These are phyloP conservation scores for Pseudohalonectria lignicola DNA, from an alignment of 2,329 filamentous ascomycete genomes.

Conservation along the genomic window DNA sequence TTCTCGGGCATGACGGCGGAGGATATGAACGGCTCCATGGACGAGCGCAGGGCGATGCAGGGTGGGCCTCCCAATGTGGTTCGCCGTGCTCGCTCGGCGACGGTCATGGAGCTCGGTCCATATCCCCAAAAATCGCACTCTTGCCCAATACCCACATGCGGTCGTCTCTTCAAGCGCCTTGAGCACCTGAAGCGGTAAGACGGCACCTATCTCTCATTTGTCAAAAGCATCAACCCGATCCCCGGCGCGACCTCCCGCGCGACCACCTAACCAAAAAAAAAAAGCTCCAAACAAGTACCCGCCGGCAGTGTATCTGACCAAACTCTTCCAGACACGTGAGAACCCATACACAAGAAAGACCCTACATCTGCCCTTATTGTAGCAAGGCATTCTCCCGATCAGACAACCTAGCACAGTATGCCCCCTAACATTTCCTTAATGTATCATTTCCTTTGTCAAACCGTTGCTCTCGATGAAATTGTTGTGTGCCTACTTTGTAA, in stretches of 20 bases:
- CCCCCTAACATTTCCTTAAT: constrained; percentile 25
- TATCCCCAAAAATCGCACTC: constrained; percentile 98
- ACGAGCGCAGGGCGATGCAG: constrained; percentile 53
- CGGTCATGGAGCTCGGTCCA: constrained; percentile 90
- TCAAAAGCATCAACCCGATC: constrained; percentile 4
- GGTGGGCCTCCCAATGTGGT: constrained; percentile 65
- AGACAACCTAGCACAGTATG: constrained; percentile 97
- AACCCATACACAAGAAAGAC: constrained; percentile 98
- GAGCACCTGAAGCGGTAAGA: constrained; percentile 98
- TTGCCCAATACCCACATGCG: constrained; percentile 97
- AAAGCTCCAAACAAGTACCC: constrained; percentile 9
- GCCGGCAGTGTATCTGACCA: constrained; percentile 33
- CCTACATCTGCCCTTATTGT: constrained; percentile 95
- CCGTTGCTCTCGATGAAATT: constrained; percentile 22
- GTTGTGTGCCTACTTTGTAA: constrained; percentile 29
- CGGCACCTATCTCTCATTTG: constrained; percentile 27
- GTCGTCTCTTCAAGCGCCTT: constrained; percentile 94
- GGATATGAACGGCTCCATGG: constrained; percentile 49
- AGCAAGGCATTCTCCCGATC: constrained; percentile 98
- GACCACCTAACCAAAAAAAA: constrained; percentile 13
- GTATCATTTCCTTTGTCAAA: constrained; percentile 19
- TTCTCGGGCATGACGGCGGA: constrained; percentile 53
- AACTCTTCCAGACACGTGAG: constrained; percentile 77
- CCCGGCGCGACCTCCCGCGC: not conserved
- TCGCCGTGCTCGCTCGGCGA: constrained; percentile 84